Percentiles rank a stretch among this genome's conserved stretches.
Conservation (phyloP, 495 filamentous ascomycete species). For the Lineolata rhizophorae region DNA sequence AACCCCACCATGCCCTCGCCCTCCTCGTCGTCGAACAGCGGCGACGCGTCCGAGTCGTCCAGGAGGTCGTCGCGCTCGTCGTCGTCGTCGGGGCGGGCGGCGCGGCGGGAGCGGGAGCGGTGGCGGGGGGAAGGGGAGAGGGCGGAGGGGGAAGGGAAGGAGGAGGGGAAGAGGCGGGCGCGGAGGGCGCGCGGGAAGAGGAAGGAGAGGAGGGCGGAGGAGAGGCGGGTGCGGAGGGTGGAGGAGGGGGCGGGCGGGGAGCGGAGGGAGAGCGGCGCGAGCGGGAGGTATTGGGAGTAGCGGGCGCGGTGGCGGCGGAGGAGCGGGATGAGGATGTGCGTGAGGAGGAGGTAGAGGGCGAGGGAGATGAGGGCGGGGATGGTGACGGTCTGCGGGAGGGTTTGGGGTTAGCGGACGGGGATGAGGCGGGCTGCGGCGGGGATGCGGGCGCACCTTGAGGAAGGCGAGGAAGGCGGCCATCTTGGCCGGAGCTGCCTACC, state of each 20-base stretch:
- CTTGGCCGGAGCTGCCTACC: no score
- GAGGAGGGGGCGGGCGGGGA: conserved; percentile 37
- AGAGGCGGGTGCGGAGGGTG: conserved; percentile 38
- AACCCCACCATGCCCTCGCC: conserved; percentile 41
- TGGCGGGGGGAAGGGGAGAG: no score
- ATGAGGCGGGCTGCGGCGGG: neutral
- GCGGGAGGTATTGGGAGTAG: conserved; percentile 30
- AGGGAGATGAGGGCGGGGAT: conserved; percentile 61
- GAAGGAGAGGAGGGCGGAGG: conserved; percentile 21
- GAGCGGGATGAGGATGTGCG: conserved; percentile 49
- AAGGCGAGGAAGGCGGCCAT: no score
- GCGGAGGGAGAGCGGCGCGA: conserved; percentile 13
- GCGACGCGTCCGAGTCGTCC: no score
- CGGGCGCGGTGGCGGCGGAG: conserved; percentile 55
- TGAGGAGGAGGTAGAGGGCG: conserved; percentile 46
- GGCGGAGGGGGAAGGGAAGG: conserved; percentile 8
- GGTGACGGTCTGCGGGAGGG: conserved; percentile 40
- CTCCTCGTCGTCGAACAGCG: conserved; percentile 45
- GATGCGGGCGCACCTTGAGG: neutral
- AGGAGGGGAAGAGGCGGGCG: no score
- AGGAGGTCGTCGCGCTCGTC: no score
- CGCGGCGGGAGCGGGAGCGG: conserved; percentile 8
- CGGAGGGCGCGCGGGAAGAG: conserved; percentile 25
- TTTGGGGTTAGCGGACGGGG: no score
- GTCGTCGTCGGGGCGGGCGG: no score